Evolutionary conservation across 306 rosid genomes (phyloP), one percentile per base, ranked within the genome.

Genomic region (Sicyos baderoa): DNA sequence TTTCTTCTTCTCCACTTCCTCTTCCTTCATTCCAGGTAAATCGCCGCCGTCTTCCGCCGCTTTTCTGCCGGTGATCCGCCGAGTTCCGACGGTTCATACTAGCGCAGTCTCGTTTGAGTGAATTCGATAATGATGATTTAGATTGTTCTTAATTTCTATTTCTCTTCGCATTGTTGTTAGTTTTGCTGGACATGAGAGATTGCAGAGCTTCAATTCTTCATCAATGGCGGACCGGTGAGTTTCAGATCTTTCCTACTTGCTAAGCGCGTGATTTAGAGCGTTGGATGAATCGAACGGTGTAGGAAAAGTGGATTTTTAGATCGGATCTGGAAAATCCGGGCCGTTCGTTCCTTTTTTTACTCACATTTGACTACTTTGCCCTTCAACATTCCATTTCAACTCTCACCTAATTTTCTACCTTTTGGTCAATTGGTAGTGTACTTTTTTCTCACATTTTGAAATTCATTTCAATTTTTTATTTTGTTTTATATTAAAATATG

Each of bases 151-250:
- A 16, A 25, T 49, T 68, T 64, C 7, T 63, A 0, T 45, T 29
- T 13, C 42, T 35, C 19, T 49, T 49, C 72, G 17, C 48, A 49
- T 25, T 69, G 7, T 51, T 50, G 16, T 4, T 81, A 89, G 96
- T 58, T 70, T 69, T 73, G 79, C 60, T 2, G 86, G 23, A 79
- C 57, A 79, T 35, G 80, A 77, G 77, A 74, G 78, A 74, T 75
- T 64, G 73, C 71, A 49, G 71, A 87, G 87, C 85, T 84, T 76
- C 74, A 82, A 77, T 76, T 82, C 84, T 78, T 82, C 86, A 2
- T 79, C 95, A 70, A 86, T 87, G 91, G 85, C 91, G 75, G 80
- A 84, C 61, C 50, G 89, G 96, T 91, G n/a, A 65, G 93, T 78
- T 42, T 35, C 53, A 35, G 8, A 53, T 53, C 59, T 19, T 8